phyloP scores from a whole-genome alignment of 371 early-diverging fungal genomes.

The Haplosporangium sp. region DNA sequence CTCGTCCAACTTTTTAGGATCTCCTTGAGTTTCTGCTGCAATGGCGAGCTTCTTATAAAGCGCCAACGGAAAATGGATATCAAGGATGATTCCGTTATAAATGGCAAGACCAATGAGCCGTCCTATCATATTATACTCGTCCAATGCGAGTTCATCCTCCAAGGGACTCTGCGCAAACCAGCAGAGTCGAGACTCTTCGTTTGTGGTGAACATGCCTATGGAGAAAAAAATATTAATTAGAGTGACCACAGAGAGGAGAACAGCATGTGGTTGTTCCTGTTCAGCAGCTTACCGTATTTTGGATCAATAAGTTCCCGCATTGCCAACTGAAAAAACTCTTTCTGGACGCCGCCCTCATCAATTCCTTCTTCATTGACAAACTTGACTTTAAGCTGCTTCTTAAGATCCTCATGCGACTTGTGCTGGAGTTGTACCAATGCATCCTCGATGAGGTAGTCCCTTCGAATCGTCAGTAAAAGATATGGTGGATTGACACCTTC shows the following conservation, averaged over 20 bases:
- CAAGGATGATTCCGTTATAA: slow-evolving; percentile 92
- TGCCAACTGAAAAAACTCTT: slow-evolving; percentile 95
- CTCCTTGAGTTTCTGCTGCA: slow-evolving; percentile 28
- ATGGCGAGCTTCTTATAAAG: slow-evolving; percentile 90
- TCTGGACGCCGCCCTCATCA: slow-evolving; percentile 96
- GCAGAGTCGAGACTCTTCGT: slow-evolving; percentile 85
- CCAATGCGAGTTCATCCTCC: slow-evolving; percentile 70
- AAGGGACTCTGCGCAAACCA: slow-evolving; percentile 86
- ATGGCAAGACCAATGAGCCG: slow-evolving; percentile 92
- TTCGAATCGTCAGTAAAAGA: slow-evolving; percentile 82
- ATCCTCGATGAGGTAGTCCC: slow-evolving; percentile 89
- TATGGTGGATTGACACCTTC: slow-evolving; percentile 89
- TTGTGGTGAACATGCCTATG: slow-evolving; percentile 82
- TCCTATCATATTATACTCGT: slow-evolving; percentile 91
- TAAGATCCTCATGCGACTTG: slow-evolving; percentile 83
- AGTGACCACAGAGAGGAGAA: background rate
- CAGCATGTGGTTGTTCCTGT: too few species aligned
- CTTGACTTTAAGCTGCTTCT: slow-evolving; percentile 88
- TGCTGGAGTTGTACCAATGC: slow-evolving; percentile 80
- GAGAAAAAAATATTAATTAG: background rate
- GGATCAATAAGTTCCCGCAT: slow-evolving; percentile 92
- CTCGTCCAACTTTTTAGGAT: slow-evolving; percentile 57
- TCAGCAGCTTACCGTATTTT: slow-evolving; percentile 76
- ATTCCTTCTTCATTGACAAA: slow-evolving; percentile 91
- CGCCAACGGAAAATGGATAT: slow-evolving; percentile 89